Conservation (phyloP, 805 yeast species). For the Millerago galiae region DNA sequence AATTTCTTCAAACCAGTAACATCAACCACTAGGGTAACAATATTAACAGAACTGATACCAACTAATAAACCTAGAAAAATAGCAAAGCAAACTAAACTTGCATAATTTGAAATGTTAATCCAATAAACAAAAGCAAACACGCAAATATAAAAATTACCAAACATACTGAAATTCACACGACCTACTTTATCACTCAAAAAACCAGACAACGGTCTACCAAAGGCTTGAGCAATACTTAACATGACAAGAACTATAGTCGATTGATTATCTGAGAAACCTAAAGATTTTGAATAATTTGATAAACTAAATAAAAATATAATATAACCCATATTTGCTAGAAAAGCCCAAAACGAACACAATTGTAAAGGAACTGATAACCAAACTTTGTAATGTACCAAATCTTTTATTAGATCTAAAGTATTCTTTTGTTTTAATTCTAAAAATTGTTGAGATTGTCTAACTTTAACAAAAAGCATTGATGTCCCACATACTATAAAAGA, state of each 20-base stretch:
- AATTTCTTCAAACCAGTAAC: slow-evolving; percentile 31
- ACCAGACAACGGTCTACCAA: slow-evolving; percentile 47
- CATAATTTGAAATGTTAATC: slow-evolving; percentile 39
- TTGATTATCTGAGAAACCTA: slow-evolving; percentile 39
- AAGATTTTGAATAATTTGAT: slow-evolving; percentile 38
- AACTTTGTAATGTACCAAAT: slow-evolving; percentile 30
- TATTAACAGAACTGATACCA: slow-evolving; percentile 39
- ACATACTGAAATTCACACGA: slow-evolving; percentile 37
- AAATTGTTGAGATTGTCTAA: slow-evolving; percentile 32
- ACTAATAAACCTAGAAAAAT: slow-evolving; percentile 37
- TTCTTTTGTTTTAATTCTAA: slow-evolving; percentile 10
- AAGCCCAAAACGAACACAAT: slow-evolving; percentile 32
- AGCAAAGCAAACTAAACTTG: slow-evolving; percentile 34
- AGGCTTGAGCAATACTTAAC: slow-evolving; percentile 38
- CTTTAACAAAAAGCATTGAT: slow-evolving; percentile 37
- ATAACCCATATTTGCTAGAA: slow-evolving; percentile 33
- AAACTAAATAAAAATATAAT: slow-evolving; percentile 39
- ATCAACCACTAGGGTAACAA: slow-evolving; percentile 35
- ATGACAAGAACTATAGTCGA: slow-evolving; percentile 41
- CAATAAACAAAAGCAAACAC: slow-evolving; percentile 41
- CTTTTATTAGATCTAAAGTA: slow-evolving; percentile 19
- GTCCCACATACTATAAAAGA: slow-evolving; percentile 32
- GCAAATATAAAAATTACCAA: slow-evolving; percentile 29
- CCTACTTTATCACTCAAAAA: slow-evolving; percentile 39
- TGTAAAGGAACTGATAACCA: slow-evolving; percentile 27